Base-by-base conservation (phyloP, 768 basidiomycete genomes). In the Hygrocybe punicea region DNA sequence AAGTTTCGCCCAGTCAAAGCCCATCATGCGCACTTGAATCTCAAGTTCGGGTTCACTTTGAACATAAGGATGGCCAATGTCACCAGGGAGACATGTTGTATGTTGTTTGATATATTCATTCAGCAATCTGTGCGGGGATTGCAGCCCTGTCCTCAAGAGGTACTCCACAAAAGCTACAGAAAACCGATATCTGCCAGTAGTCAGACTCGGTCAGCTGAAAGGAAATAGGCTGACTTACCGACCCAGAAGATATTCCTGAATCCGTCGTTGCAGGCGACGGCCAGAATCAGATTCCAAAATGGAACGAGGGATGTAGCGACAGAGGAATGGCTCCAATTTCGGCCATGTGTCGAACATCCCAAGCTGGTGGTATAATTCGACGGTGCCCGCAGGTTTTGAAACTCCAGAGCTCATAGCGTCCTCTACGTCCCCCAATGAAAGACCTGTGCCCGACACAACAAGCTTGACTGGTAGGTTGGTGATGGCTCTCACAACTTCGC, bases 1-100 rank as follows among this genome's bases (percentile, higher is more conserved):
- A 52, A 63, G 60, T 48, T 61, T 61, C 45, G 57, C 46, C 62
- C 60, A 63, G 10, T 59, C 62, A 57, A 63, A 63, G 24, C 53
- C 58, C 40, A 25, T 39, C 25, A 62, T 33, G 16, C 33, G 11
- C 39, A 53, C 52, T 33, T 13, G 11, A 40, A 53, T 19, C 6
- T 17, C 8, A 24, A 53, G 35, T 3, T 53, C 17, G n/a, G 37
- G 35, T 24, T 53, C 51, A 2, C 37, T 5, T 16, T 9, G n/a
- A 37, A 21, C 23, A 21, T 35, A 53, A 29, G 23, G 53, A 53
- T 44, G 39, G 48, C 55, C 42, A 46, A 33, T 9, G 52, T 57
- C 36, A n/a, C 51, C 51, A 14, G 51, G 51, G 35, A 23, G 44
- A 46, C 53, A 46, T 9, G 40, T 21, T 11, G 44, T 47, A 24